A percentile compares a stretch with the other conserved stretches of the same genome.
Evolutionary conservation across 768 basidiomycete species (phyloP).

Genomic region (Suillus spraguei): DNA sequence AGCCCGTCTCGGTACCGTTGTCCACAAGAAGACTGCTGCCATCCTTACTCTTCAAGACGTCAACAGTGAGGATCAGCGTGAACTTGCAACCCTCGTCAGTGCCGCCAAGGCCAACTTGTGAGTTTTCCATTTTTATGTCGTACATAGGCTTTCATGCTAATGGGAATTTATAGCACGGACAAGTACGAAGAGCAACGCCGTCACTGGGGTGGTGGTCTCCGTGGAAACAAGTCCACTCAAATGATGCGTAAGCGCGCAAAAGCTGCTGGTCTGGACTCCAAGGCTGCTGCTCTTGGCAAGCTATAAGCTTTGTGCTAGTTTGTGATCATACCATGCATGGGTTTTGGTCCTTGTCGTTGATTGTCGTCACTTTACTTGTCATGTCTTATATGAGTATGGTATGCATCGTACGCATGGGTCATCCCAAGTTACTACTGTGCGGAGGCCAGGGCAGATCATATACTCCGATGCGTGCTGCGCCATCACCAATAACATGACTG

Average conservation of each 20-base stretch:
- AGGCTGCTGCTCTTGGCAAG: conserved; percentile 60
- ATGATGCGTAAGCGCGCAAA: conserved; percentile 95
- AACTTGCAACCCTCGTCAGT: conserved; percentile 88
- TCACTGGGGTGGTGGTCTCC: conserved; percentile 95
- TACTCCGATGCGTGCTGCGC: background rate
- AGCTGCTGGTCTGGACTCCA: conserved; percentile 73
- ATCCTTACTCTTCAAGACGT: conserved; percentile 93
- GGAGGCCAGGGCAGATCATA: background rate
- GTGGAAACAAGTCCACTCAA: conserved; percentile 92
- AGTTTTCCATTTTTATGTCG: conserved; percentile 33
- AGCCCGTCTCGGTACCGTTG: conserved; percentile 96
- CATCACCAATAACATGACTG: background rate
- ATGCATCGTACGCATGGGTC: background rate
- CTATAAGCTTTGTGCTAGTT: conserved; percentile 44
- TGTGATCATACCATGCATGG: background rate
- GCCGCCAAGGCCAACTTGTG: conserved; percentile 98
- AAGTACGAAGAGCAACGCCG: conserved; percentile 93
- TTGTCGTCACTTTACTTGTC: background rate
- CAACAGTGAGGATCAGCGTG: conserved; percentile 90
- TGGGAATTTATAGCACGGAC: conserved; percentile 57
- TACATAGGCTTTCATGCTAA: conserved; percentile 10
- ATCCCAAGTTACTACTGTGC: conserved; percentile 2
- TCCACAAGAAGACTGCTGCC: conserved; percentile 98
- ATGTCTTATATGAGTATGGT: conserved; percentile 9
- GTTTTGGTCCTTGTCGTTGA: background rate